Conservation (phyloP, 208 protist genomes). For the Leishmania amazonensis region DNA sequence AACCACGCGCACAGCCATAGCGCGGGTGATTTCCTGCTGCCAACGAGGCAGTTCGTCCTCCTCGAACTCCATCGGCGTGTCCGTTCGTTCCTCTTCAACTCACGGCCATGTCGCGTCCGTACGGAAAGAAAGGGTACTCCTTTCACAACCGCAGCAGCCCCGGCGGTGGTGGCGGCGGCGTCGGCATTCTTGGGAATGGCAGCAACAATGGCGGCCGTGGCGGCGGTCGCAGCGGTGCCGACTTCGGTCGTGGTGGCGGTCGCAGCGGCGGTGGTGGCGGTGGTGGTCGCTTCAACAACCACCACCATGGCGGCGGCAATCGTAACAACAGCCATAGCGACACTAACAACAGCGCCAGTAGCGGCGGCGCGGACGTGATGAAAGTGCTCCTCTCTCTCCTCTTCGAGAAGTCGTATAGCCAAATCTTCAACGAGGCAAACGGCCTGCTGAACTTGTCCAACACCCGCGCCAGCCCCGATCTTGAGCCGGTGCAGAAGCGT, state of each 20-base stretch:
- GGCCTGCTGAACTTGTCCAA: slow-evolving; percentile 70
- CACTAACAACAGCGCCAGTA: slow-evolving; percentile 31
- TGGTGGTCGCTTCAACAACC: slow-evolving; percentile 1
- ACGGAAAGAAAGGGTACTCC: slow-evolving; percentile 43
- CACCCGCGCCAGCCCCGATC: slow-evolving; percentile 56
- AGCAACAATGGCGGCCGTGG: slow-evolving; percentile 11
- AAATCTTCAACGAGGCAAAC: slow-evolving; percentile 48
- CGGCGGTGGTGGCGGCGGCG: slow-evolving; percentile 18
- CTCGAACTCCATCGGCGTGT: not conserved
- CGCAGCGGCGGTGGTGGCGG: slow-evolving; percentile 21
- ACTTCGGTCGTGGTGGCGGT: slow-evolving; percentile 4
- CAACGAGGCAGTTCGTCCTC: not conserved
- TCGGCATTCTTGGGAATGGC: slow-evolving; percentile 5
- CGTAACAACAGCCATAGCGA: slow-evolving; percentile 21
- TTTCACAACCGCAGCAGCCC: slow-evolving; percentile 18
- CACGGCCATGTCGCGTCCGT: slow-evolving; percentile 56
- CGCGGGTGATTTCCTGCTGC: not conserved
- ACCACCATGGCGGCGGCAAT: slow-evolving; percentile 12
- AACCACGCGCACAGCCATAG: not conserved
- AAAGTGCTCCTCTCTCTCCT: slow-evolving; percentile 75
- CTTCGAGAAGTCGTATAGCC: slow-evolving; percentile 66
- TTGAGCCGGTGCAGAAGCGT: slow-evolving; percentile 58
- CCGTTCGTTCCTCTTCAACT: not conserved
- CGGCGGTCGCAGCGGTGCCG: slow-evolving; percentile 5
- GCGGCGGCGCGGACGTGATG: slow-evolving; percentile 69